Evolutionary conservation across 345 rosid species (phyloP).

Genomic region (Gossypium stocksii): DNA sequence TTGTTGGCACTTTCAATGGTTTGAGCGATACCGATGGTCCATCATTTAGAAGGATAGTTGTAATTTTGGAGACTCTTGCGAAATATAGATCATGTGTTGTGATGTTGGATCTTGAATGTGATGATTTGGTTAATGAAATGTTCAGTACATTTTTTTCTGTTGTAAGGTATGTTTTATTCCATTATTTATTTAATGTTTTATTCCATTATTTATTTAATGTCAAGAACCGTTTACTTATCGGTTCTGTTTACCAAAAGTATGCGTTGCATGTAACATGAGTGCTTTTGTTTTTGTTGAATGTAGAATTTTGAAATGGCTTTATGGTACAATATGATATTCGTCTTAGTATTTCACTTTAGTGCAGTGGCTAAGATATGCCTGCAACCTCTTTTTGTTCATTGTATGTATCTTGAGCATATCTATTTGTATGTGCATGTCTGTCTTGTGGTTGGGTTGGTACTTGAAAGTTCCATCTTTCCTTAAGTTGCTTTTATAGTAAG

Average conservation of each 20-base stretch:
- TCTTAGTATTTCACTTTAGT: not conserved
- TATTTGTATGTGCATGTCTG: not conserved
- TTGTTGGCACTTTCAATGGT: constrained; percentile 80
- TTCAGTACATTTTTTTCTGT: constrained; percentile 82
- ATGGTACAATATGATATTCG: not conserved
- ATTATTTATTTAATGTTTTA: not conserved
- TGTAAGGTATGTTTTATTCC: constrained; percentile 64
- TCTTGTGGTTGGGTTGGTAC: not conserved
- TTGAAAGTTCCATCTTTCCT: not conserved
- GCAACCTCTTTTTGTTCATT: not conserved
- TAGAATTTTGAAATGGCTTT: constrained; percentile 4
- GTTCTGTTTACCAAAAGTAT: not conserved
- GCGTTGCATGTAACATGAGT: not conserved
- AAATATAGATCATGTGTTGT: constrained; percentile 93
- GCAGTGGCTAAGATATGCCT: not conserved
- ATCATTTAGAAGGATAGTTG: constrained; percentile 87
- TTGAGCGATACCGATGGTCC: constrained; percentile 78
- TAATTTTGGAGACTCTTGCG: constrained; percentile 91
- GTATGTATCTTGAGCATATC: not conserved
- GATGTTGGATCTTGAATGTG: constrained; percentile 98
- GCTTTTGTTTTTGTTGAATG: not conserved
- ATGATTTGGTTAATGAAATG: constrained; percentile 84
- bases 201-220: constrained; percentile 34
- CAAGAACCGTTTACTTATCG: constrained; percentile 32
- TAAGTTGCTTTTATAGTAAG: not conserved